These are phyloP conservation scores for Litchi chinensis DNA, from an alignment of 345 rosid genomes.

Conservation along the genomic window DNA sequence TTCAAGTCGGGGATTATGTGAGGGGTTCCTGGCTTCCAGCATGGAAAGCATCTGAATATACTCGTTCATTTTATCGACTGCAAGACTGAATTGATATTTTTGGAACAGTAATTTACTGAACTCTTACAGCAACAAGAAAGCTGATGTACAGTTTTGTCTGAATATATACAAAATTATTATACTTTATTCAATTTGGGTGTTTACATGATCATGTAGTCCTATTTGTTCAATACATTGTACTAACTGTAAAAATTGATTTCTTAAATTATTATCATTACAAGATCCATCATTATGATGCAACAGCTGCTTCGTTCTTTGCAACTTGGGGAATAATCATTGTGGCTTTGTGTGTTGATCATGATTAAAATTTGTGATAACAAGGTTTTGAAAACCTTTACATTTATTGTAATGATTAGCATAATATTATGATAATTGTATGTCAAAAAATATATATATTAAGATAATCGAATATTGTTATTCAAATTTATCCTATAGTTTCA, in stretches of 20 bases:
- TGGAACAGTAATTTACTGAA: not conserved
- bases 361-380: too few relatives aligned
- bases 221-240: not conserved
- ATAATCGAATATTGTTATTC: too few relatives aligned
- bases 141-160: not conserved
- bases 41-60: not conserved
- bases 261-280: not conserved
- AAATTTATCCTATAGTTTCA: too few relatives aligned
- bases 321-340: not conserved
- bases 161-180: not conserved
- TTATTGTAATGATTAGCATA: too few relatives aligned
- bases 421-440: too few relatives aligned
- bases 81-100: not conserved
- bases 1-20: conserved; percentile 53
- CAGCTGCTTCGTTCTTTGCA: not conserved
- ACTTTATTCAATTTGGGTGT: not conserved
- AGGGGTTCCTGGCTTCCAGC: conserved; percentile 50
- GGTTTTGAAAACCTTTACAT: not conserved
- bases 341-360: not conserved
- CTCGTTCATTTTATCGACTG: not conserved
- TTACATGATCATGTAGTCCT: too few relatives aligned
- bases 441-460: too few relatives aligned
- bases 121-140: not conserved
- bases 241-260: too few relatives aligned
- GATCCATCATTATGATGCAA: not conserved